Evolutionary conservation across 768 basidiomycete genomes (phyloP).

Genomic region (Rhodotorula paludigena): DNA sequence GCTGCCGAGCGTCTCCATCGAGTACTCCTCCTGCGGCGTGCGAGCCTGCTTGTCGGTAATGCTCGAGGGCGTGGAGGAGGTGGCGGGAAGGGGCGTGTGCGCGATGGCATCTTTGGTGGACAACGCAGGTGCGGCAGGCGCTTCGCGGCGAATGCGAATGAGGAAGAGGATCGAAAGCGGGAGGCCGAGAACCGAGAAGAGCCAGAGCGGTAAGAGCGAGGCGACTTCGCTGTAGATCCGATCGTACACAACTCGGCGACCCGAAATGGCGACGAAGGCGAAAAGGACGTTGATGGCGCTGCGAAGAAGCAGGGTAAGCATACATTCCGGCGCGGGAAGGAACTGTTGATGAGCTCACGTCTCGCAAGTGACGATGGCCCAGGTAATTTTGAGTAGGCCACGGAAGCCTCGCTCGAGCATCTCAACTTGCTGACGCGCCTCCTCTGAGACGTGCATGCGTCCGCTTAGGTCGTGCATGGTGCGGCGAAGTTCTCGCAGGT

Average conservation of each 20-base stretch:
- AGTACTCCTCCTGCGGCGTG: not conserved
- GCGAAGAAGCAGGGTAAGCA: not conserved
- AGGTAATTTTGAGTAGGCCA: conserved; percentile 5
- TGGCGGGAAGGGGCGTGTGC: not conserved
- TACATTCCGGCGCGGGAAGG: not conserved
- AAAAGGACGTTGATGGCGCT: conserved; percentile 25
- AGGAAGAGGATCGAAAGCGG: conserved; percentile 14
- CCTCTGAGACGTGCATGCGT: not conserved
- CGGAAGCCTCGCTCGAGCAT: conserved; percentile 12
- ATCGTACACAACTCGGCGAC: conserved; percentile 15
- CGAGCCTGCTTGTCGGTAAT: not conserved
- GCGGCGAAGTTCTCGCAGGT: conserved; percentile 20
- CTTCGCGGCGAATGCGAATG: not conserved
- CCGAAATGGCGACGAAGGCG: conserved; percentile 1
- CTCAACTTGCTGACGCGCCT: conserved; percentile 7
- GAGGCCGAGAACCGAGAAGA: conserved; percentile 16
- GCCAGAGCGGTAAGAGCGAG: conserved; percentile 10
- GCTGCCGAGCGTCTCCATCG: too few species aligned
- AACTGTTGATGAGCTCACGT: not conserved
- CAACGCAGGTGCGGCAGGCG: too few species aligned
- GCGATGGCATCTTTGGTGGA: not conserved
- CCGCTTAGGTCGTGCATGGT: conserved; percentile 21
- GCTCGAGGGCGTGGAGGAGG: not conserved
- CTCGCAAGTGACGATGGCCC: not conserved
- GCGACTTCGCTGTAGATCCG: conserved; percentile 3